Base-by-base conservation (phyloP, 2,329 filamentous ascomycete genomes). In the Emydomyces testavorans region DNA sequence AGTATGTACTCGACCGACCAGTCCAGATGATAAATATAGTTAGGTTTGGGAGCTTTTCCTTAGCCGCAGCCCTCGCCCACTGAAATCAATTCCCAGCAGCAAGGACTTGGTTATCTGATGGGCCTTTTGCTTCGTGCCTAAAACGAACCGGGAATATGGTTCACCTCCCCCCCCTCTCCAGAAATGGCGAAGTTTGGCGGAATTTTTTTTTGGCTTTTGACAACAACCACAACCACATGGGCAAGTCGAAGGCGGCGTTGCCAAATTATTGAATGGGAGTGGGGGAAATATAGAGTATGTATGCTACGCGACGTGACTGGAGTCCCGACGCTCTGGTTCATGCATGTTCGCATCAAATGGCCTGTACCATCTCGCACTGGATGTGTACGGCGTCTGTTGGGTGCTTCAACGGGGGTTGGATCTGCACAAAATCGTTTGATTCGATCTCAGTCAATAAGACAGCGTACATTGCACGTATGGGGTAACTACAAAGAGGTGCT, bases 201-300 rank as follows among this genome's bases (percentile, higher is more conserved):
- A 11, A 40, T 4, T 26, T 28, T 40, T 11, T 15, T 23, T n/a
- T n/a, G 37, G 34, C 21, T 44, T 44, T 26, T 11, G 24, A 13
- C 6, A 41, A 41, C 28, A 21, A n/a, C n/a, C n/a, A n/a, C n/a
- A n/a, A n/a, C 37, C 46, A 48, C 46, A 48, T 48, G 46, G 46
- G 37, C 46, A 16, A 48, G 37, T 26, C 23, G 37, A 39, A 24
- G 5, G 26, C 11, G 21, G 23, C 20, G 10, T n/a, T 20, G n/a
- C 7, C 35, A 34, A 48, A 41, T 28, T 23, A 15, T 11, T 26
- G 28, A 32, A 35, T 41, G 7, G 36, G 26, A 21, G 31, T 7
- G 28, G n/a, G n/a, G n/a, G 28, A 34, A 36, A 36, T n/a, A 36
- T 35, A 18, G 29, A 16, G 37, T 11, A 23, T n/a, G 6, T 18